These are phyloP conservation scores for Phragmites australis DNA, from an alignment of 176 grass and related monocot species.

Conservation along the genomic window DNA sequence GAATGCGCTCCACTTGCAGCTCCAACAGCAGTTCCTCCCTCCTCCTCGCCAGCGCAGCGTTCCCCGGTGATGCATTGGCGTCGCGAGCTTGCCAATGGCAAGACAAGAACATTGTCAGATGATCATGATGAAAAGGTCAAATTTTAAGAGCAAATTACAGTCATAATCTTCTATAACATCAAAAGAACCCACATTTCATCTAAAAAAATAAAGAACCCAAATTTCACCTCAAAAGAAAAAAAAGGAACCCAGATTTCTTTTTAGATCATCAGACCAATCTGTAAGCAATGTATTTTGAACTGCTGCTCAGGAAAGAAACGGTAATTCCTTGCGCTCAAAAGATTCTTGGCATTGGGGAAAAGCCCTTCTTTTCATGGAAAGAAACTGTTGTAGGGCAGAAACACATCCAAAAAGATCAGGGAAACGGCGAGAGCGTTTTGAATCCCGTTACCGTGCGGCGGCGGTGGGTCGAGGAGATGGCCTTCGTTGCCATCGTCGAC, in stretches of 20 bases:
- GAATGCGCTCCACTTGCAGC: conserved; percentile 12
- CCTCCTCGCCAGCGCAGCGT: neutral
- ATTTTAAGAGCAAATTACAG: conserved; percentile 3
- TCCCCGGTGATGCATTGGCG: neutral
- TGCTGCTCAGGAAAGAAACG: neutral
- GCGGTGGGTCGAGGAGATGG: neutral
- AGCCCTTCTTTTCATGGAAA: neutral
- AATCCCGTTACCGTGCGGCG: neutral
- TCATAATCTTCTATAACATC: neutral
- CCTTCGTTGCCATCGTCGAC: neutral
- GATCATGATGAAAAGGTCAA: neutral
- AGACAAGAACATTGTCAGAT: conserved; percentile 6
- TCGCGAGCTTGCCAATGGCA: neutral
- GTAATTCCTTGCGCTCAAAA: too few relatives aligned
- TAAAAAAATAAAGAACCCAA: neutral
- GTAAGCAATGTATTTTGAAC: too few relatives aligned
- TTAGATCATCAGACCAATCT: neutral
- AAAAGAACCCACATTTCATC: neutral
- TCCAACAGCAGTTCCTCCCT: conserved; percentile 32
- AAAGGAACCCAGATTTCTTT: neutral
- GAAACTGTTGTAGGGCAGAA: neutral
- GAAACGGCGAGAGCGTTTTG: neutral
- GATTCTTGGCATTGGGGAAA: neutral
- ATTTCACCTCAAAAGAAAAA: neutral
- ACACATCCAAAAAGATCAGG: neutral